Evolutionary conservation across 2,329 filamentous ascomycete genomes (phyloP).

Genomic region (Rhynchosporium graminicola): DNA sequence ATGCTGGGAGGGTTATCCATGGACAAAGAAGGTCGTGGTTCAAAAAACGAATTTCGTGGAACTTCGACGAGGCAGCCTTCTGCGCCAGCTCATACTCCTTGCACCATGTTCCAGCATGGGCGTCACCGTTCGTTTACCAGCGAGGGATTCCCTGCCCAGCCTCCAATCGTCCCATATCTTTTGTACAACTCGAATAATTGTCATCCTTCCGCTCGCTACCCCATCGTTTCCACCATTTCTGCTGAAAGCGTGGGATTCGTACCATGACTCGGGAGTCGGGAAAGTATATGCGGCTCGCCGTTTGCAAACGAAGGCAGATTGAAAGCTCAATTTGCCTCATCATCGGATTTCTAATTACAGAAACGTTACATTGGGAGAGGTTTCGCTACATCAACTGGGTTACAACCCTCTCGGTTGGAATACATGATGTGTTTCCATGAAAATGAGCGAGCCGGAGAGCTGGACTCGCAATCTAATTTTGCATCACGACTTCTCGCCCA

Average conservation of each 20-base stretch:
- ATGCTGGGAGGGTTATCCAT: constrained; percentile 1
- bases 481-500: constrained; percentile 25
- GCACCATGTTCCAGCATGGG: constrained; percentile 20
- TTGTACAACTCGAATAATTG: constrained; percentile 22
- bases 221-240: constrained; percentile 22
- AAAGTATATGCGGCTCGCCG: constrained; percentile 18
- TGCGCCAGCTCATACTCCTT: constrained; percentile 30
- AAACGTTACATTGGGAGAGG: constrained; percentile 15
- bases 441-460: constrained; percentile 30
- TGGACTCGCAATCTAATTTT: constrained; percentile 28
- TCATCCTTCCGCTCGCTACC: constrained; percentile 22
- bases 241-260: constrained; percentile 12
- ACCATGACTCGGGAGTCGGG: constrained; percentile 32
- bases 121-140: constrained; percentile 20
- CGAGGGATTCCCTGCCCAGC: constrained; percentile 19
- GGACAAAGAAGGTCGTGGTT: constrained; percentile 6
- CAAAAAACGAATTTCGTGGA: constrained; percentile 17
- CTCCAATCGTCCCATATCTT: constrained; percentile 31
- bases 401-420: constrained; percentile 24
- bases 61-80: constrained; percentile 14
- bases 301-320: constrained; percentile 16
- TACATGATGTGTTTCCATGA: constrained; percentile 25
- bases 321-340: constrained; percentile 16
- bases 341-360: constrained; percentile 20
- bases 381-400: constrained; percentile 30